Conservation (phyloP, 495 filamentous ascomycete genomes). For the Penicillium diatomitis region DNA sequence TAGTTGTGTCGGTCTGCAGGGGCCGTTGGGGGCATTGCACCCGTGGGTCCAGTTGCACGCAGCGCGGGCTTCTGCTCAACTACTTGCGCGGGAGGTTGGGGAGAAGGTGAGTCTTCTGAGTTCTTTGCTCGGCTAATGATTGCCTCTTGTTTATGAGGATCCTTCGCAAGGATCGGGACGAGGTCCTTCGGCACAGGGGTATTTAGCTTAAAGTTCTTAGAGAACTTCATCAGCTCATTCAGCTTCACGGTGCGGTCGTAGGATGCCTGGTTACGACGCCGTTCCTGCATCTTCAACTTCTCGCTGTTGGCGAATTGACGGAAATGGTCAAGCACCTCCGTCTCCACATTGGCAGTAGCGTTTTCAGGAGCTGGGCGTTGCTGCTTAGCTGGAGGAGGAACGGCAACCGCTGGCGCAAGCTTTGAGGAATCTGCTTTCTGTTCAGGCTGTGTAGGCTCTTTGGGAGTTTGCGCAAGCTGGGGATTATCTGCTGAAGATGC, state of each 20-base stretch:
- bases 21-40: slow-evolving; percentile 22
- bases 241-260: slow-evolving; percentile 82
- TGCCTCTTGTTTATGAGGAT: slow-evolving; percentile 80
- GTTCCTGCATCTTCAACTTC: slow-evolving; percentile 62
- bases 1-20: slow-evolving; percentile 38
- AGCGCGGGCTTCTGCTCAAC: slow-evolving; percentile 30
- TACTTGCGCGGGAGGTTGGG: slow-evolving; percentile 22
- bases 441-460: slow-evolving; percentile 23
- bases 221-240: slow-evolving; percentile 91
- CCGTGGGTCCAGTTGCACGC: slow-evolving; percentile 21
- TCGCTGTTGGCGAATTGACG: slow-evolving; percentile 72
- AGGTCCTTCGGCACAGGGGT: slow-evolving; percentile 88
- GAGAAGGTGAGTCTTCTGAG: slow-evolving; percentile 49
- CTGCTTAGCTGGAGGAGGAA: background rate
- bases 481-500: slow-evolving; percentile 27
- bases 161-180: slow-evolving; percentile 91
- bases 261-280: slow-evolving; percentile 55
- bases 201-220: slow-evolving; percentile 82
- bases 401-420: slow-evolving; percentile 9
- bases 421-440: slow-evolving; percentile 26
- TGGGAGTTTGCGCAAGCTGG: slow-evolving; percentile 12
- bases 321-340: slow-evolving; percentile 69
- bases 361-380: slow-evolving; percentile 39
- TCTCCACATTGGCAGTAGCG: slow-evolving; percentile 68
- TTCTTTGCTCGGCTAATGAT: slow-evolving; percentile 79